Conservation (phyloP, 768 basidiomycete genomes). For the Lentinula sp. region DNA sequence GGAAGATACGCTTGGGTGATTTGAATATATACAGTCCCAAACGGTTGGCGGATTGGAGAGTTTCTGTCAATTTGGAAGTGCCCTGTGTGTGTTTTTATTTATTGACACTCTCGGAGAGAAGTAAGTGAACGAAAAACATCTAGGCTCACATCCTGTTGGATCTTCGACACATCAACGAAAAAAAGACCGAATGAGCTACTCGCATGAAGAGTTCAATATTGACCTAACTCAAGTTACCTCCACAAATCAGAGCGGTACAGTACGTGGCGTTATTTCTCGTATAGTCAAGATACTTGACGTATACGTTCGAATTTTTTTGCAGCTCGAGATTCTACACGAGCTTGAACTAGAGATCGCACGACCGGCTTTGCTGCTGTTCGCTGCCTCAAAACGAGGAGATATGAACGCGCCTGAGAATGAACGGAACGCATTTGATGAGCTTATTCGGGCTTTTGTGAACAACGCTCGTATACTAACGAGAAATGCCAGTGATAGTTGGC, state of each 20-base stretch:
- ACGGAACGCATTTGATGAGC: constrained; percentile 78
- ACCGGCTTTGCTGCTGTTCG: constrained; percentile 61
- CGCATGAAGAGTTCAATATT: constrained; percentile 88
- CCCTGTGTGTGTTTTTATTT: constrained; percentile 44
- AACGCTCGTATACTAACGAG: constrained; percentile 85
- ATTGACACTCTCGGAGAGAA: no score
- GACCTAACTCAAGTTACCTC: constrained; percentile 91
- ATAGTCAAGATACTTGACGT: not conserved
- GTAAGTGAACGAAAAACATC: no score
- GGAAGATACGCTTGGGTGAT: constrained; percentile 81
- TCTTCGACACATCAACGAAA: constrained; percentile 52
- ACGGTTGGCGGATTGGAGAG: constrained; percentile 80
- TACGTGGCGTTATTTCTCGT: constrained; percentile 24
- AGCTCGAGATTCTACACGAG: constrained; percentile 73
- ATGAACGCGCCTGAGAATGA: constrained; percentile 55
- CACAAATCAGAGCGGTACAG: constrained; percentile 37
- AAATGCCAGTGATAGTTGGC: constrained; percentile 59
- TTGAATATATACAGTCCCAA: constrained; percentile 86
- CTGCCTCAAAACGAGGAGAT: constrained; percentile 66
- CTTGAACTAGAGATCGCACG: constrained; percentile 86
- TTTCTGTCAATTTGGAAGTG: constrained; percentile 90
- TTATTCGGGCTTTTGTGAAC: constrained; percentile 89
- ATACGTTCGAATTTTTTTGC: not conserved
- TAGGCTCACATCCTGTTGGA: constrained; percentile 68
- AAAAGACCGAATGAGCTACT: constrained; percentile 91